A percentile compares a stretch with the other conserved stretches of the same genome.
Conservation (phyloP, 2,329 filamentous ascomycete species). For the Trichoderma guizhouense region DNA sequence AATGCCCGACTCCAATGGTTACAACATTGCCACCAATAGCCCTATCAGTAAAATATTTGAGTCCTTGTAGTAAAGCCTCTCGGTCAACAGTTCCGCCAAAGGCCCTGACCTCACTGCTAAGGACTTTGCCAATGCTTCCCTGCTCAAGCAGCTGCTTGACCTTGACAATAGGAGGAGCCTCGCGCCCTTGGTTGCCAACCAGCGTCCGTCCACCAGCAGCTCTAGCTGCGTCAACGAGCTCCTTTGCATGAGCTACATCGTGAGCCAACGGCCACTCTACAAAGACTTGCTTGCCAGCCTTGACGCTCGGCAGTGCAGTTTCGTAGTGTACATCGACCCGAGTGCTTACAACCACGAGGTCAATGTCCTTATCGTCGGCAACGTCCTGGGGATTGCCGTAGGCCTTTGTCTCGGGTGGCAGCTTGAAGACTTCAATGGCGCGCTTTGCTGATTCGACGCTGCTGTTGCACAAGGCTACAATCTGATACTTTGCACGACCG, state of each 20-base stretch:
- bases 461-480: conserved; percentile 53
- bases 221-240: conserved; percentile 38
- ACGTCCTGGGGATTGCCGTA: conserved; percentile 50
- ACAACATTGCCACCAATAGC: conserved; percentile 45
- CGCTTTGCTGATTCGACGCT: conserved; percentile 41
- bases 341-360: conserved; percentile 54
- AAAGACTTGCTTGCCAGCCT: conserved; percentile 51
- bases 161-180: conserved; percentile 43
- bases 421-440: conserved; percentile 42
- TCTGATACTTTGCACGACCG: conserved; percentile 42
- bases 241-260: conserved; percentile 38
- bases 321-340: conserved; percentile 52
- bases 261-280: conserved; percentile 58
- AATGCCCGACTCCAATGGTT: conserved; percentile 42
- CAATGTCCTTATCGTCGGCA: conserved; percentile 47
- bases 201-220: conserved; percentile 37
- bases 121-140: conserved; percentile 48
- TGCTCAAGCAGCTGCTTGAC: conserved; percentile 43
- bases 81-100: conserved; percentile 37
- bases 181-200: conserved; percentile 50
- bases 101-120: conserved; percentile 47
- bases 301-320: conserved; percentile 44
- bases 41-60: conserved; percentile 48
- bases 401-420: conserved; percentile 40
- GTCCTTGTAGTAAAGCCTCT: conserved; percentile 29